Conservation (phyloP, 768 basidiomycete species). For the Rhizopogon vesiculosus region DNA sequence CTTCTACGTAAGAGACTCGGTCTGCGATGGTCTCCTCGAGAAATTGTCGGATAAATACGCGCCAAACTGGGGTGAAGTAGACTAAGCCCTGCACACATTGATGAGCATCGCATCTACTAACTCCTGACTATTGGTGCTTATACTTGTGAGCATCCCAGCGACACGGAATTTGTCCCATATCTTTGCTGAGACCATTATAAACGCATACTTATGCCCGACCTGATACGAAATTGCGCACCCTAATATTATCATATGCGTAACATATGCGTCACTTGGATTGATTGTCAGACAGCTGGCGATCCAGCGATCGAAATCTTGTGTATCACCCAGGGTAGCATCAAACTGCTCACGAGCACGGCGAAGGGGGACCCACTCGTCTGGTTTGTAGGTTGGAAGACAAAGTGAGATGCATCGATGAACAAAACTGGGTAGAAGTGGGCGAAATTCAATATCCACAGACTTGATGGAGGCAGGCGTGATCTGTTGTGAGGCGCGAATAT, state of each 20-base stretch:
- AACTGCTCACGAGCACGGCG: conserved; percentile 50
- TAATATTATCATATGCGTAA: conserved; percentile 62
- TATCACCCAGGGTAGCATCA: conserved; percentile 46
- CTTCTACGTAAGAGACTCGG: conserved; percentile 68
- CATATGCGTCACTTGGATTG: conserved; percentile 66
- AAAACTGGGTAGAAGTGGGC: conserved; percentile 35
- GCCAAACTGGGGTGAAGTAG: conserved; percentile 52
- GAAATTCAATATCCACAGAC: conserved; percentile 48
- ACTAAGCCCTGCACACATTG: conserved; percentile 28
- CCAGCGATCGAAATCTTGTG: conserved; percentile 67
- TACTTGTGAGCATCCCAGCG: conserved; percentile 45
- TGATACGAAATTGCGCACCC: conserved; percentile 33
- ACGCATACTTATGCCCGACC: neutral
- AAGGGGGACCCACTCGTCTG: conserved; percentile 52
- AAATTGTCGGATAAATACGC: conserved; percentile 58
- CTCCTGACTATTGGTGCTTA: conserved; percentile 27
- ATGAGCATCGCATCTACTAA: neutral
- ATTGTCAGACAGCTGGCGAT: conserved; percentile 56
- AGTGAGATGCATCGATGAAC: conserved; percentile 20
- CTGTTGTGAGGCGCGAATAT: conserved; percentile 43
- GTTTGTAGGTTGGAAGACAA: conserved; percentile 35
- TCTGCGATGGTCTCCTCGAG: conserved; percentile 60
- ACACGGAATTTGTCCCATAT: conserved; percentile 73
- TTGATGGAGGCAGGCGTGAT: conserved; percentile 39
- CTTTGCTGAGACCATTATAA: conserved; percentile 27